These are phyloP conservation scores for Asterophora lycoperdoides DNA, from an alignment of 768 basidiomycete species.

Conservation along the genomic window DNA sequence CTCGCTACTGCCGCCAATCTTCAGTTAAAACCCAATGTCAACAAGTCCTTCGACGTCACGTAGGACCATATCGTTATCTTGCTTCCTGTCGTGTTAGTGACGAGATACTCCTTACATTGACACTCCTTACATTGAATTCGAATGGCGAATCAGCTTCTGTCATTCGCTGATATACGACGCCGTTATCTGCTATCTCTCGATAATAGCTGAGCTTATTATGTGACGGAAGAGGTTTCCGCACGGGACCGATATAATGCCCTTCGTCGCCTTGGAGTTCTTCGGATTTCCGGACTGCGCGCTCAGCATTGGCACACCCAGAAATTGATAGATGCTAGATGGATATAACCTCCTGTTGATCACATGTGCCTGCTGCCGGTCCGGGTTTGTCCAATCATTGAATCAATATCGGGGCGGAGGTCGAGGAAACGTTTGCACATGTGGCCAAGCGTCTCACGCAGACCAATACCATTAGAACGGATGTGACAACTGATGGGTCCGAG, in stretches of 20 bases:
- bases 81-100: slow-evolving; percentile 2
- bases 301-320: not conserved
- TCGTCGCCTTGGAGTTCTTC: slow-evolving; percentile 13
- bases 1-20: not conserved
- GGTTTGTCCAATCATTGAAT: slow-evolving; percentile 19
- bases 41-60: no score
- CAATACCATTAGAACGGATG: slow-evolving; percentile 25
- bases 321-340: slow-evolving; percentile 11
- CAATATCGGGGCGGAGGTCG: slow-evolving; percentile 34
- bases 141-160: no score
- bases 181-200: not conserved
- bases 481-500: slow-evolving; percentile 25
- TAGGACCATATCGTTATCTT: not conserved
- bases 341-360: slow-evolving; percentile 24
- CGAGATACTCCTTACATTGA: no score
- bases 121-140: no score
- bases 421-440: slow-evolving; percentile 31
- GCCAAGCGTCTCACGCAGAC: slow-evolving; percentile 28
- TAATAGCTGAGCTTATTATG: no score
- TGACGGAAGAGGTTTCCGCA: no score
- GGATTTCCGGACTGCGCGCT: slow-evolving; percentile 5
- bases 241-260: no score
- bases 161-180: no score
- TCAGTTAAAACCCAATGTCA: slow-evolving; percentile 1
- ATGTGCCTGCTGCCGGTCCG: slow-evolving; percentile 17